These are phyloP conservation scores for Hansenula sp. DNA, from an alignment of 1,139 yeast genomes.

Conservation along the genomic window DNA sequence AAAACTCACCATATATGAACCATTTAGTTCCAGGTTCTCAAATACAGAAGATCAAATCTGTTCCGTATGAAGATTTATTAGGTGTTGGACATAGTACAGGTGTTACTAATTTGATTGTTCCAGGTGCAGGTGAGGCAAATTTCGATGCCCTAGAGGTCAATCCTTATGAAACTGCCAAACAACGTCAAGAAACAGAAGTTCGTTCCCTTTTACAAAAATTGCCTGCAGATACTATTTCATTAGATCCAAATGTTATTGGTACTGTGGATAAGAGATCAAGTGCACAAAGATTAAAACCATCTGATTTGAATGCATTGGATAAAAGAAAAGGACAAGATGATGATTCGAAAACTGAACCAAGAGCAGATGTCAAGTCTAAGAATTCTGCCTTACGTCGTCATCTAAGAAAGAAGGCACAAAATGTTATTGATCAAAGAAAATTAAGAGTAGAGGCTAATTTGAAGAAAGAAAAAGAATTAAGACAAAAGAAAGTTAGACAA, in stretches of 20 bases:
- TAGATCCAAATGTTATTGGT: constrained; percentile 89
- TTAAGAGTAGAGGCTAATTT: constrained; percentile 76
- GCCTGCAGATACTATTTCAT: constrained; percentile 86
- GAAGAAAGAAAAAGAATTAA: constrained; percentile 67
- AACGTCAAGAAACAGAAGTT: constrained; percentile 92
- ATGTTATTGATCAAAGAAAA: constrained; percentile 86
- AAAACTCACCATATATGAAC: constrained; percentile 82
- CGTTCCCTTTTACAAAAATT: constrained; percentile 81
- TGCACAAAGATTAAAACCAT: constrained; percentile 58
- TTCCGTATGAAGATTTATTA: constrained; percentile 93
- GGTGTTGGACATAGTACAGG: constrained; percentile 86
- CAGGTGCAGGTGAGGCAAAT: constrained; percentile 98
- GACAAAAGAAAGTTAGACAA: constrained; percentile 49
- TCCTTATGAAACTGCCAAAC: constrained; percentile 89
- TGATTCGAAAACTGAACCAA: constrained; percentile 40
- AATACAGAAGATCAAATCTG: constrained; percentile 64
- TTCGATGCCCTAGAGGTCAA: constrained; percentile 91
- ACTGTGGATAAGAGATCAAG: constrained; percentile 72
- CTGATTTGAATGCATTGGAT: constrained; percentile 45
- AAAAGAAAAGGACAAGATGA: constrained; percentile 34
- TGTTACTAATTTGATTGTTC: constrained; percentile 75
- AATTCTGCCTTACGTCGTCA: constrained; percentile 81
- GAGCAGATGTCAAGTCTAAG: constrained; percentile 69
- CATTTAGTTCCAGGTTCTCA: constrained; percentile 80
- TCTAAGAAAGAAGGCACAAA: constrained; percentile 79